Conservation (phyloP, 164 flowering plant genomes). For the Houttuynia cordata region DNA sequence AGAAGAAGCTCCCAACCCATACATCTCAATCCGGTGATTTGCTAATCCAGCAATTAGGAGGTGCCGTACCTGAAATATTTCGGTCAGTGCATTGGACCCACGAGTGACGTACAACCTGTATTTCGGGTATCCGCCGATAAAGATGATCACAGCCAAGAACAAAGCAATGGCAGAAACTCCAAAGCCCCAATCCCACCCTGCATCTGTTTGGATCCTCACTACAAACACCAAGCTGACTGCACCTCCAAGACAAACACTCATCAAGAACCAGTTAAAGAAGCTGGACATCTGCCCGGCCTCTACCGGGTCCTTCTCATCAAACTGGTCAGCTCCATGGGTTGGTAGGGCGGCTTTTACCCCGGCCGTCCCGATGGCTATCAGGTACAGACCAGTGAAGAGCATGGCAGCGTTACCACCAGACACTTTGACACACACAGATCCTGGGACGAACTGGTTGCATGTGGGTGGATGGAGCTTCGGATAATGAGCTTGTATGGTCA, state of each 20-base stretch:
- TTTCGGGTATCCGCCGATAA: slow-evolving; percentile 29
- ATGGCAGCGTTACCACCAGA: slow-evolving; percentile 23
- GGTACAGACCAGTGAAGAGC: slow-evolving; percentile 34
- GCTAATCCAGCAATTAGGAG: not conserved
- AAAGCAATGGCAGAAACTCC: slow-evolving; percentile 29
- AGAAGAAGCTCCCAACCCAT: too few species aligned
- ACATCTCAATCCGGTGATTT: too few species aligned
- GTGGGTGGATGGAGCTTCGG: slow-evolving; percentile 33
- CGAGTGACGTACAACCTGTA: slow-evolving; percentile 30
- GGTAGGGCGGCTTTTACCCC: slow-evolving; percentile 57
- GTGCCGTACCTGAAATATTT: slow-evolving; percentile 25
- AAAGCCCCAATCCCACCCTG: slow-evolving; percentile 64
- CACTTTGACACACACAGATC: slow-evolving; percentile 20
- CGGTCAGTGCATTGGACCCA: slow-evolving; percentile 13
- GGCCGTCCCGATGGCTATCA: slow-evolving; percentile 36
- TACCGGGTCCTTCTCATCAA: slow-evolving; percentile 46
- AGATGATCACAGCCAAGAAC: slow-evolving; percentile 29
- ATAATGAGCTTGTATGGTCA: slow-evolving; percentile 53
- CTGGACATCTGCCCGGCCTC: slow-evolving; percentile 52
- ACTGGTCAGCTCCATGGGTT: slow-evolving; percentile 72
- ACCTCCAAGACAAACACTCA: slow-evolving; percentile 38
- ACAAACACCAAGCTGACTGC: slow-evolving; percentile 36
- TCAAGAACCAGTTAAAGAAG: slow-evolving; percentile 50
- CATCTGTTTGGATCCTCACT: slow-evolving; percentile 53
- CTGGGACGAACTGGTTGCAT: slow-evolving; percentile 26